phyloP scores from a whole-genome alignment of 768 basidiomycete genomes.

The Cystofilobasidium ferigula region DNA sequence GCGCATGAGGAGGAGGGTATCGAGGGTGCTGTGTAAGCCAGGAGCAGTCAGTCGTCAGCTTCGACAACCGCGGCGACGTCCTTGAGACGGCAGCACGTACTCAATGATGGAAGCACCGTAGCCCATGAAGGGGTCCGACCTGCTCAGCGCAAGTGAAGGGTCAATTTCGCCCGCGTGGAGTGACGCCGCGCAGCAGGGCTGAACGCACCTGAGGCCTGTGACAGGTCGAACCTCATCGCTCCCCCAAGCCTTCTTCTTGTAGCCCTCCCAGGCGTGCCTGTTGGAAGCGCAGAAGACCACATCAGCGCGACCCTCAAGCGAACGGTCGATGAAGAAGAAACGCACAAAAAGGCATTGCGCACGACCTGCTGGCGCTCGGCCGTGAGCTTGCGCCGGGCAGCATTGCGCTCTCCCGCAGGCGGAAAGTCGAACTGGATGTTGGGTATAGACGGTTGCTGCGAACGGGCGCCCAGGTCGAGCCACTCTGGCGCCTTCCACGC shows the following conservation, averaged over 20 bases:
- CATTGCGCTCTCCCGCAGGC: constrained; percentile 9
- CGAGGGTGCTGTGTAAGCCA: constrained; percentile 28
- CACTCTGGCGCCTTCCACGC: constrained; percentile 1
- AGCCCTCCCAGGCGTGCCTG: constrained; percentile 29
- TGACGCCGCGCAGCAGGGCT: too few relatives aligned
- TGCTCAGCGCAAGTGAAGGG: too few relatives aligned
- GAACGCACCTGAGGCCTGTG: constrained; percentile 2
- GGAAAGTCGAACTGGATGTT: constrained; percentile 13
- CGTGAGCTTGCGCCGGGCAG: constrained; percentile 10
- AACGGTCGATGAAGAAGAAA: not conserved
- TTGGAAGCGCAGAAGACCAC: not conserved
- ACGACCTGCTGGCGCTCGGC: constrained; percentile 28
- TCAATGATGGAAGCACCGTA: constrained; percentile 35
- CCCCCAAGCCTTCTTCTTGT: constrained; percentile 30
- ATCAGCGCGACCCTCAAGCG: not conserved
- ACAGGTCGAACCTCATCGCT: constrained; percentile 33
- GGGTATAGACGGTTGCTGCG: not conserved
- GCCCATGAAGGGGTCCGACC: constrained; percentile 30
- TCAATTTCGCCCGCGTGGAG: too few relatives aligned
- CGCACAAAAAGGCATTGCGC: constrained; percentile 29
- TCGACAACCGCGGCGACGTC: not conserved
- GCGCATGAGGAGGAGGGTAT: constrained; percentile 34
- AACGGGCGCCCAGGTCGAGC: not conserved
- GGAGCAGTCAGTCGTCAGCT: not conserved
- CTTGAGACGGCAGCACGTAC: not conserved